Base-by-base conservation (phyloP, 495 filamentous ascomycete species). In the Viridothelium virens region DNA sequence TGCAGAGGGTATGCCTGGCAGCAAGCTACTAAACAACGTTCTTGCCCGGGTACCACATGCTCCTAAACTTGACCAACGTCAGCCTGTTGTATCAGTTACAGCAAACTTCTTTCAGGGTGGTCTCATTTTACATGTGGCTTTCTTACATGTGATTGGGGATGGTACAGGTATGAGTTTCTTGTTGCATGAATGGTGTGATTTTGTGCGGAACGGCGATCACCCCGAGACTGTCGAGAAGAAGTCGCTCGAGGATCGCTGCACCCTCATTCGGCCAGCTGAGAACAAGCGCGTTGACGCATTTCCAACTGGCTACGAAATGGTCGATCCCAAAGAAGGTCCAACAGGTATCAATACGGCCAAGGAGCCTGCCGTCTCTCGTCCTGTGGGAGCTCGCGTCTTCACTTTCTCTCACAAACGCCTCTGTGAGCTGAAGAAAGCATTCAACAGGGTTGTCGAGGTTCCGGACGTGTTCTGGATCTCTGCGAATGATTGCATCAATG, bases 401-500 rank as follows among this genome's bases (percentile, higher is more conserved):
- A 59, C 11, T 18, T 59, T 59, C 31, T 33, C 53, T 7, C 53
- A 59, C 53, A 18, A 36, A 36, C 53, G 31, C 31, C 53, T 59
- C 18, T 31, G 36, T 59, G 53, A 9, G 10, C 31, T 59, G 0
- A 59, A 59, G 31, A 18, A 59, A 1, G 53, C 53, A 36, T 36
- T 59, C 25, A 59, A 59, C 2, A 6, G 36, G 3, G 31, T 36
- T 59, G 6, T 59, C 14, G 25, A 31, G 7, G 1, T 7, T 36
- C 18, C 25, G 7, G 31, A 59, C 6, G 25, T 34, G 7, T 59
- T 36, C 14, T 59, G 53, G 53, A 59, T 59, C 14, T 59, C 53
- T 14, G 36, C 53, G 1, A 59, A 59, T 59, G 53, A 59, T 18
- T 59, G 53, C 53, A 59, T 59, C 31, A 59, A 59, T 36, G 53